Base-by-base conservation (phyloP, 164 flowering plant species). In the Saururus chinensis region DNA sequence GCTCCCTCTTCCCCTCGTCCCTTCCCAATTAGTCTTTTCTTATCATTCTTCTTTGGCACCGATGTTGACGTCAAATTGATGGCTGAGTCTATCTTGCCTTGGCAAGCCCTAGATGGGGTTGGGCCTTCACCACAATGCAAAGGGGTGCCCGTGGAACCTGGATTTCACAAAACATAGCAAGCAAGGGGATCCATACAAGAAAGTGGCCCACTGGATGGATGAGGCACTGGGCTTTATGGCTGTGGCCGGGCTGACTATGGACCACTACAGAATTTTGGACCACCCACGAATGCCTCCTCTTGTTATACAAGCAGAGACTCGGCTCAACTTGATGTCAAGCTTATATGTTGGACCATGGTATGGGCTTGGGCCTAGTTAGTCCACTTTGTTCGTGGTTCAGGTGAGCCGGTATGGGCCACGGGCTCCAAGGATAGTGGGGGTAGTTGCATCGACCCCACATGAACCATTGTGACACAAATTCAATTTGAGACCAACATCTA, bases 51-150 rank as follows among this genome's bases (percentile, higher is more conserved):
- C n/a, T n/a, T n/a, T n/a, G n/a, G n/a, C n/a, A n/a, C n/a, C n/a
- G n/a, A n/a, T n/a, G n/a, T n/a, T n/a, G n/a, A n/a, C n/a, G n/a
- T n/a, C n/a, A n/a, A n/a, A n/a, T n/a, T n/a, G n/a, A n/a, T n/a
- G n/a, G n/a, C n/a, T n/a, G n/a, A n/a, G n/a, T n/a, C 51, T 77
- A 87, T 42, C 97, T 88, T 63, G 70, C 97, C n/a, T 83, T 90
- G 0, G 89, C 96, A 1, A 88, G 96, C 53, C 68, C 88, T 63
- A 91, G 88, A 68, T 87, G 86, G 12, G 67, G 88, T 40, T 79
- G 98, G 62, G 87, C 98, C n/a, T 91, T 91, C 64, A 93, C 98
- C 13, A 91, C 98, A 42, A 86, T 88, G 95, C 98, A 91, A 74
- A 86, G 98, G 64, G 86, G 88, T 52, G 85, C 82, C 14, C 88